Evolutionary conservation across 805 yeast species (phyloP), one percentile per base, ranked within the genome.

Genomic region (Saccharomycopsis lassenensis): DNA sequence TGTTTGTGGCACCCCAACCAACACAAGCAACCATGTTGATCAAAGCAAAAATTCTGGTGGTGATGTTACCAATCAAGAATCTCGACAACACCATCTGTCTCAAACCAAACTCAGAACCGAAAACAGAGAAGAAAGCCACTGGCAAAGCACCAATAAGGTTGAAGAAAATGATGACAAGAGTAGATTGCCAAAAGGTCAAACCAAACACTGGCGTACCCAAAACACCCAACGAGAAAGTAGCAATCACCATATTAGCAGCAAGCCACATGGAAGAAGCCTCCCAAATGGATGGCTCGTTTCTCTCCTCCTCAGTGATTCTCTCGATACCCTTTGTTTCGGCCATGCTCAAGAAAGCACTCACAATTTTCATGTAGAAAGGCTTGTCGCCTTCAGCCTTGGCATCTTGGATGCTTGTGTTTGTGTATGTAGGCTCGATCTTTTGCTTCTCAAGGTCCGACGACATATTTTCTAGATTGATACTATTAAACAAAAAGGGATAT

Each of bases 1-100:
- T 83, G 59, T 87, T 87, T 32, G 85, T 89, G 7, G 94, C 84
- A 58, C 91, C 82, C 96, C 96, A 87, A 49, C 96, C 95, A 38
- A 86, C 73, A 69, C 94, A 83, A 19, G 94, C 87, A 44, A 87
- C 57, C 51, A 76, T 70, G 54, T 86, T 85, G 54, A 87, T 65
- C 31, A 78, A 56, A 7, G 93, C 77, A 51, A 84, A 79, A 39
- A 85, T 66, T 55, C 94, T 71, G 59, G 81, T 77, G 31, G 80
- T 77, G 22, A 63, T 54, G 57, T 78, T 74, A 45, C 96, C 96
- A 44, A 77, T 67, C 48, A 85, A 67, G 58, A 66, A 86, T 48
- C 89, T 70, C 7, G 94, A 74, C 39, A 86, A 52, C 25, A 83
- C 68, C 82, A 86, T 79, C 57, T 87, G 95, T 59, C 96, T 77